Percentiles rank a stretch among this genome's conserved stretches.
These are phyloP conservation scores for Millerozyma miso DNA, from an alignment of 805 yeast genomes.

Conservation along the genomic window DNA sequence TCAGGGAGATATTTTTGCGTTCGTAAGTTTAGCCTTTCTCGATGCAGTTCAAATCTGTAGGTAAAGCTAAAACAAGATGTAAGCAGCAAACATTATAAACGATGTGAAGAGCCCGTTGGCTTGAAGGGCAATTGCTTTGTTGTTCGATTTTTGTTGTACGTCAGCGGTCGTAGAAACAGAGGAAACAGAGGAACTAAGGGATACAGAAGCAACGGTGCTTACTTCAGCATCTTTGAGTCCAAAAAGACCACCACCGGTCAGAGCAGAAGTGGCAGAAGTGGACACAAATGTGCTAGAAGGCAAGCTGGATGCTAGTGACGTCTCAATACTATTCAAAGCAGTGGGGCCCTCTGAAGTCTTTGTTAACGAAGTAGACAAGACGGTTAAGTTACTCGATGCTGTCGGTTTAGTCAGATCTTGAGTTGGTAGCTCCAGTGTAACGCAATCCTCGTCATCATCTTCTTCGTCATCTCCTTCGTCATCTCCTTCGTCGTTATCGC, in stretches of 20 bases:
- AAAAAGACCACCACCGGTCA: neutral
- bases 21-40: no score
- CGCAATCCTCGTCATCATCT: slow-evolving; percentile 3
- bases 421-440: neutral
- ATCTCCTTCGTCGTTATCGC: slow-evolving; percentile 11
- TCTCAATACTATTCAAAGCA: neutral
- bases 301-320: neutral
- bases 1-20: no score
- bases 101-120: neutral
- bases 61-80: neutral
- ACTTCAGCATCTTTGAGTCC: neutral
- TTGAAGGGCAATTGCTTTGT: neutral
- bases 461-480: slow-evolving; percentile 11
- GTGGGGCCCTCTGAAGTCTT: neutral
- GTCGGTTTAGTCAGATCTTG: neutral
- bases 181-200: no score
- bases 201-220: neutral
- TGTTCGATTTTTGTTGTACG: neutral
- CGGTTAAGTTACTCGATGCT: neutral
- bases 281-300: neutral
- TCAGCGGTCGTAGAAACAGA: neutral
- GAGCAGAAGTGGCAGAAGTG: neutral
- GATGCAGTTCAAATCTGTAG: no score
- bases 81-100: neutral
- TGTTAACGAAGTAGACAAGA: neutral